These are phyloP conservation scores for Solanum hybrid DNA, from an alignment of 305 asterid species.

Conservation along the genomic window DNA sequence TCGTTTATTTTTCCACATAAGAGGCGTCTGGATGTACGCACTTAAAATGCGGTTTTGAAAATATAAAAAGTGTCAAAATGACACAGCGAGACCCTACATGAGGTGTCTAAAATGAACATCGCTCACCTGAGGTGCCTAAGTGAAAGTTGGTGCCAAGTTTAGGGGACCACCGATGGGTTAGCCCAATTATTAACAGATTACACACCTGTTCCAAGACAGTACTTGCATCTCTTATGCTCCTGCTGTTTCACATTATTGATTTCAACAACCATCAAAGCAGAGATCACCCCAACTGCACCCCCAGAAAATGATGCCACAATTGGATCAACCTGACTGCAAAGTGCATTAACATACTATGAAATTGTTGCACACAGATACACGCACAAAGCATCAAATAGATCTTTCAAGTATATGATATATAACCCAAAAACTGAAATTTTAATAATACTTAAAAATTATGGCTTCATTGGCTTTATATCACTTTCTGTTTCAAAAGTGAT, in stretches of 20 bases:
- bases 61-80: too few relatives aligned
- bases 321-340: slow-evolving; percentile 78
- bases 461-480: background rate
- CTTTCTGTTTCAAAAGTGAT: background rate
- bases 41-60: too few relatives aligned
- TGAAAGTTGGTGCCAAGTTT: too few relatives aligned
- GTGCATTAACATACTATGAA: slow-evolving; percentile 3
- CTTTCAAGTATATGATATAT: background rate
- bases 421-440: background rate
- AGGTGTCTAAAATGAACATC: too few relatives aligned
- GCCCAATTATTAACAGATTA: background rate
- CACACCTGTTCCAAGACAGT: slow-evolving; percentile 84
- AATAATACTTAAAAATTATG: background rate
- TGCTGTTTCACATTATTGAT: slow-evolving; percentile 91
- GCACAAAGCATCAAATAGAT: background rate
- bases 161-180: too few relatives aligned
- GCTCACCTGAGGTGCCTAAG: too few relatives aligned
- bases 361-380: background rate
- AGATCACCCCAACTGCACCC: slow-evolving; percentile 93
- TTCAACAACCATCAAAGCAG: slow-evolving; percentile 97
- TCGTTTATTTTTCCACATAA: too few relatives aligned
- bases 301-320: slow-evolving; percentile 98
- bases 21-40: too few relatives aligned
- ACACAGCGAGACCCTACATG: too few relatives aligned
- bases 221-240: slow-evolving; percentile 96